Percentiles rank a stretch among this genome's conserved stretches.
Conservation (phyloP, 208 protist species). For the Novymonas esmeraldas region DNA sequence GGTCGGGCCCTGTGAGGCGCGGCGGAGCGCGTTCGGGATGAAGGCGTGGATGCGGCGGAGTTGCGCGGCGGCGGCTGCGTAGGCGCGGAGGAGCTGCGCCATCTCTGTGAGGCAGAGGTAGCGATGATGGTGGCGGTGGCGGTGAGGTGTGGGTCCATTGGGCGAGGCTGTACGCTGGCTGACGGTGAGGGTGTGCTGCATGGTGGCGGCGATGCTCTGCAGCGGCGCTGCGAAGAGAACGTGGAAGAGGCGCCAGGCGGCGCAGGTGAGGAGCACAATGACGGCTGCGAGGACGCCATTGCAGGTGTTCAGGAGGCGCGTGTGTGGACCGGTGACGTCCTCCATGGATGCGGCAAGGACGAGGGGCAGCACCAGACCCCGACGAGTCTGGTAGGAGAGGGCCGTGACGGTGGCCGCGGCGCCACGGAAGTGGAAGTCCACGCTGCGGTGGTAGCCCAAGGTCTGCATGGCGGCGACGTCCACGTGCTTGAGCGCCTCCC, state of each 20-base stretch:
- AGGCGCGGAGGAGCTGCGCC: slow-evolving; percentile 20
- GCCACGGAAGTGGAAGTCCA: slow-evolving; percentile 11
- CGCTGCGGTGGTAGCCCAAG: not conserved
- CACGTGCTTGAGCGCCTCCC: slow-evolving; percentile 33
- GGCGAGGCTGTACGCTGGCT: not conserved
- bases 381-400: not conserved
- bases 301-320: slow-evolving; percentile 10
- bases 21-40: slow-evolving; percentile 5
- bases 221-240: slow-evolving; percentile 15
- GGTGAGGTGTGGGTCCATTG: no score
- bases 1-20: not conserved
- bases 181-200: not conserved
- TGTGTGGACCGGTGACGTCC: slow-evolving; percentile 5
- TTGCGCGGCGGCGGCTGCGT: slow-evolving; percentile 11
- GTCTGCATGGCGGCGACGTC: slow-evolving; percentile 16
- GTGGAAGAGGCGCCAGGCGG: not conserved
- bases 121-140: not conserved
- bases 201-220: slow-evolving; percentile 2
- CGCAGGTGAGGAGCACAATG: not conserved
- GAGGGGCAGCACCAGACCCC: not conserved
- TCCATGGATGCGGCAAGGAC: slow-evolving; percentile 5
- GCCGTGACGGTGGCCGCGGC: slow-evolving; percentile 10
- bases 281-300: not conserved
- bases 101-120: slow-evolving; percentile 23
- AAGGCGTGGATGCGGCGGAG: slow-evolving; percentile 31